These are phyloP conservation scores for Setaria italica DNA, from an alignment of 202 grass and related monocot species.

Conservation along the genomic window DNA sequence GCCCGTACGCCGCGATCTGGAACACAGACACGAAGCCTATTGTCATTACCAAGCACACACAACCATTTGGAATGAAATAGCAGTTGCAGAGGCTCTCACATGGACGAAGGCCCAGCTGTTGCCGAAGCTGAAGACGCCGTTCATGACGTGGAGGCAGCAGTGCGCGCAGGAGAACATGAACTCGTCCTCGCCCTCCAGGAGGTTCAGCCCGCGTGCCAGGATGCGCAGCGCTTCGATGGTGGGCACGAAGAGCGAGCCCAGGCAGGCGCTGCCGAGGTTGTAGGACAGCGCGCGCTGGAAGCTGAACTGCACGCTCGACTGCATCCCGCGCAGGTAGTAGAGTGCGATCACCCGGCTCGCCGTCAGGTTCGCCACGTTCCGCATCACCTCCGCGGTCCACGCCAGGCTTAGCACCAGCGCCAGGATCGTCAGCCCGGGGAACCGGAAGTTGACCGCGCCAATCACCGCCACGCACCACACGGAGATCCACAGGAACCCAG, in stretches of 20 bases:
- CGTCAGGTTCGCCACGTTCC: conserved; percentile 95
- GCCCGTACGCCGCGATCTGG: conserved; percentile 92
- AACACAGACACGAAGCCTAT: neutral
- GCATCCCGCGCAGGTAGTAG: conserved; percentile 98
- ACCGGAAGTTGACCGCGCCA: conserved; percentile 79
- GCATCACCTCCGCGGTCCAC: conserved; percentile 99
- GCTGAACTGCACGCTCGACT: conserved; percentile 87
- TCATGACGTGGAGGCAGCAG: conserved; percentile 96
- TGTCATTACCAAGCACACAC: neutral
- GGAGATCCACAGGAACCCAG: conserved; percentile 85
- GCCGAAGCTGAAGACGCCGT: conserved; percentile 87
- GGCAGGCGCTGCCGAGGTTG: conserved; percentile 98
- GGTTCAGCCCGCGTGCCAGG: conserved; percentile 86
- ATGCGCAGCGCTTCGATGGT: conserved; percentile 92
- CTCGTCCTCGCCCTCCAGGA: conserved; percentile 97
- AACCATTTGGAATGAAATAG: too few species aligned
- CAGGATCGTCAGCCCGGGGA: conserved; percentile 74
- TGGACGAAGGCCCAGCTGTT: conserved; percentile 99
- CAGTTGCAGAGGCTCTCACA: conserved; percentile 37
- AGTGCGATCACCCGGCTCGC: conserved; percentile 90
- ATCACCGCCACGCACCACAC: conserved; percentile 92
- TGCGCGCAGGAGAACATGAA: conserved; percentile 99
- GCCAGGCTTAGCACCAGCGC: conserved; percentile 70
- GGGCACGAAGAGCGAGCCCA: conserved; percentile 90
- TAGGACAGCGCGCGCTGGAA: conserved; percentile 90